Evolutionary conservation across 257 asterid species (phyloP), one percentile per base, ranked within the genome.

Genomic region (Oldenlandia corymbosa): DNA sequence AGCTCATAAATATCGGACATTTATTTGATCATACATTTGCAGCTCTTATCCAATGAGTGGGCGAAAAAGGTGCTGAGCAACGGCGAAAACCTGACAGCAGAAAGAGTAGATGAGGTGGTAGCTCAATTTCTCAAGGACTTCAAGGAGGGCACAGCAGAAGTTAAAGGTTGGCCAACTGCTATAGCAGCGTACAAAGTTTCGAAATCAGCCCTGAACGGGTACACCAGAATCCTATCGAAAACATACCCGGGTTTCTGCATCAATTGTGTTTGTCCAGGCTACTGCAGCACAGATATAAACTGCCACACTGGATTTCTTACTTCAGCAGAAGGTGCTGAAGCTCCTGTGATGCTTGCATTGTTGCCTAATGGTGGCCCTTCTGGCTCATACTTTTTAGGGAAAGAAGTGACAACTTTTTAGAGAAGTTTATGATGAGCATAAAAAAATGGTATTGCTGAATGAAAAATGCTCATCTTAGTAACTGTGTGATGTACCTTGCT

Each of bases 191-290:
- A 77, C 34, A 69, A 34, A 62, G 61, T 77, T n/a, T 77, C 79
- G 14, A 77, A 77, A 55, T 65, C 73, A 1, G 73, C 76, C 32
- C 32, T 69, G 8, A 77, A 77, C 61, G 74, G 74, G 1, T 67
- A 77, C 13, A 73, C 76, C 41, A 65, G 82, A 28, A 51, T 77
- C 66, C 4, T 77, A 14, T 71, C 76, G 57, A 71, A 66, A 39
- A 61, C 32, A 36, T 66, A 73, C 62, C 72, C 68, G 1, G 55
- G 30, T 34, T 14, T 77, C n/a, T 46, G 65, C 41, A 27, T 73
- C 67, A 77, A 77, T 26, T 58, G 67, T 51, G 67, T 76, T 9
- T 64, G 69, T 20, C 81, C 81, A 0, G 78, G 78, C 46, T 67
- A 1, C 54, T 59, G 62, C 0, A 68, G 65, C 8, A 72, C 81